A percentile compares a stretch with the other conserved stretches of the same genome.
Conservation (phyloP, 176 grass and related monocot species). For the Oryza rufipogon region DNA sequence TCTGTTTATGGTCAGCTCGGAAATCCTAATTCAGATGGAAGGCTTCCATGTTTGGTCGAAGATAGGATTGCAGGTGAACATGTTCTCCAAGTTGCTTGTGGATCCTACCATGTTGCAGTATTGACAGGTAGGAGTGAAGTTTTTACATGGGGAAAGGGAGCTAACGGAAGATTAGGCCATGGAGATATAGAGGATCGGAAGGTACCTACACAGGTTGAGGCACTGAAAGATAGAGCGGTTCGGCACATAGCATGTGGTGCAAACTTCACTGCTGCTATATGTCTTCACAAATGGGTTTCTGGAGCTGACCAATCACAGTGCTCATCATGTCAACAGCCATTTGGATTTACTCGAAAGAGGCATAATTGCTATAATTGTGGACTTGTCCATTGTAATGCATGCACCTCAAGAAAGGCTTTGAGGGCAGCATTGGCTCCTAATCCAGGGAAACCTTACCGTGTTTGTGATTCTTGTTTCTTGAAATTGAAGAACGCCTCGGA, state of each 20-base stretch:
- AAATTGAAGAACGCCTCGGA: constrained; percentile 71
- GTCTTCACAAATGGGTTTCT: constrained; percentile 81
- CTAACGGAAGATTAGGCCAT: constrained; percentile 95
- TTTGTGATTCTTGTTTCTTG: constrained; percentile 89
- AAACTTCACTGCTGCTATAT: constrained; percentile 89
- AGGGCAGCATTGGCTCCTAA: constrained; percentile 84
- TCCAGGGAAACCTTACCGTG: constrained; percentile 81
- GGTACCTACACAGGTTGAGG: constrained; percentile 78
- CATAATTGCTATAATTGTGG: constrained; percentile 95
- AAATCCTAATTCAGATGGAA: constrained; percentile 85
- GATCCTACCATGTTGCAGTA: constrained; percentile 91
- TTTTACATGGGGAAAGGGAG: constrained; percentile 97
- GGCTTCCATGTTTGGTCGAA: constrained; percentile 71
- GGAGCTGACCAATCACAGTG: constrained; percentile 86
- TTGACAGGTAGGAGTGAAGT: constrained; percentile 79
- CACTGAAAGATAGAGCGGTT: constrained; percentile 81
- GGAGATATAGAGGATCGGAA: constrained; percentile 92
- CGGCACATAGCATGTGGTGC: constrained; percentile 84
- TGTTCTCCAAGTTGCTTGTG: constrained; percentile 75
- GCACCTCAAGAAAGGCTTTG: constrained; percentile 74
- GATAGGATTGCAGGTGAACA: constrained; percentile 69
- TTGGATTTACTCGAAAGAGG: constrained; percentile 95
- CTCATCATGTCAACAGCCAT: constrained; percentile 75
- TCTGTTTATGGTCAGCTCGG: constrained; percentile 94
- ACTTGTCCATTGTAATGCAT: constrained; percentile 83